Evolutionary conservation across 306 rosid species (phyloP).

Genomic region (Vigna mungo): DNA sequence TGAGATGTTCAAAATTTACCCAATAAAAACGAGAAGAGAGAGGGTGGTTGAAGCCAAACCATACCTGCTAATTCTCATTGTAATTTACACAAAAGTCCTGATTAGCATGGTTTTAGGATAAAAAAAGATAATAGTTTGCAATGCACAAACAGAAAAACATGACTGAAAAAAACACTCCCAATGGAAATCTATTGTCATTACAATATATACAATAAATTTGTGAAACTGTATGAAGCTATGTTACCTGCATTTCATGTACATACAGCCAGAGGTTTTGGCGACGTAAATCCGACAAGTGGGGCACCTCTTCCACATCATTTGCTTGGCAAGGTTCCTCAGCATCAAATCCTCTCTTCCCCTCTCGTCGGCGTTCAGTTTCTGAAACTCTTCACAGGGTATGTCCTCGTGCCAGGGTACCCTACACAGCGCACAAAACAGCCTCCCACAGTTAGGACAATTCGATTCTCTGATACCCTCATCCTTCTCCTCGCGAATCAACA

Average conservation of each 20-base stretch:
- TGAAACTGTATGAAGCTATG: not conserved
- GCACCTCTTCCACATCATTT: constrained; percentile 52
- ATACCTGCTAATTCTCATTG: not conserved
- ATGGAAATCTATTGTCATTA: too few relatives aligned
- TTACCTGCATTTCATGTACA: constrained; percentile 59
- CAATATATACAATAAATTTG: too few relatives aligned
- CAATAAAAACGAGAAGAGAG: not conserved
- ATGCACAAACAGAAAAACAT: too few relatives aligned
- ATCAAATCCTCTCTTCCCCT: constrained; percentile 48
- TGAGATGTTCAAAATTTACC: not conserved
- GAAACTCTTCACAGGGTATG: constrained; percentile 41
- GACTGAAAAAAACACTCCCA: too few relatives aligned
- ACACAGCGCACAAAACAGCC: constrained; percentile 54
- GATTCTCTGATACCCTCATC: constrained; percentile 15
- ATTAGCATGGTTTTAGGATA: too few relatives aligned
- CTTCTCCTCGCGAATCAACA: constrained; percentile 48
- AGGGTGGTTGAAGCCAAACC: not conserved
- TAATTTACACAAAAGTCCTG: too few relatives aligned
- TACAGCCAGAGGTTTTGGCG: constrained; percentile 48
- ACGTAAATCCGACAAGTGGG: constrained; percentile 49
- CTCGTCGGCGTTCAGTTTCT: constrained; percentile 51
- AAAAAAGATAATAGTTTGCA: too few relatives aligned
- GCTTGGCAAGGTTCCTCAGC: constrained; percentile 49
- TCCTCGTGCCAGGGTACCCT: constrained; percentile 60
- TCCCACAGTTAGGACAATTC: constrained; percentile 54